Evolutionary conservation across 345 rosid genomes (phyloP), one percentile per base, ranked within the genome.

Genomic region (Acer yangbiense): DNA sequence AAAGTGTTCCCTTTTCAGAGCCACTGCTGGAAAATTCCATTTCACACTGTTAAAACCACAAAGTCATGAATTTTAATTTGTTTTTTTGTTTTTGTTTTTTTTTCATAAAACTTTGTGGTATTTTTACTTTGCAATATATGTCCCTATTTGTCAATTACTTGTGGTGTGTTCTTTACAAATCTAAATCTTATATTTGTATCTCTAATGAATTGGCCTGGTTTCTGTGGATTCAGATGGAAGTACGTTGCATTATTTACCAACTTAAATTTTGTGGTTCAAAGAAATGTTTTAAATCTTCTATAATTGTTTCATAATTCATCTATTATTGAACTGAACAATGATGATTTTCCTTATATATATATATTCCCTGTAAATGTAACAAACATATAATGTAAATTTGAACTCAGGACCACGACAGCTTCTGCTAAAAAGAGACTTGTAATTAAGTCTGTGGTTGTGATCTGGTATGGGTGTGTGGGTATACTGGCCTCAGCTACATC

Each of bases 1-100:
- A 72, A 81, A 73, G 75, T 9, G 9, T 65, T 69, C 4, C 60
- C 41, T 69, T 77, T 81, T 79, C 71, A 71, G 52, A 68, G 46
- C 64, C 67, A 41, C 54, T 46, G 13, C 68, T 81, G 70, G 43
- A 71, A 62, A 54, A 46, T 71, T 64, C 71, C 78, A 17, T 62
- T 35, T 73, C 43, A 9, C 17, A 46, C 18, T 25, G 39, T 32
- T 35, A 4, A 0, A 39, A 35, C 54, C 11, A n/a, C 7, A 55
- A n/a, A 20, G 11, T 9, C 4, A 29, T 65, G n/a, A 35, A 9
- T 29, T 64, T 12, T 64, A 9, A 1, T 27, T 65, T 44, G 50
- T 46, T 7, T 2, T 46, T 46, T 29, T 29, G 32, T 29, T 29
- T 44, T 10, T 46, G 3, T 46, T 46, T 46, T 46, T 44, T 44